These are phyloP conservation scores for Parmelia sp. DNA, from an alignment of 495 filamentous ascomycete species.

Conservation along the genomic window DNA sequence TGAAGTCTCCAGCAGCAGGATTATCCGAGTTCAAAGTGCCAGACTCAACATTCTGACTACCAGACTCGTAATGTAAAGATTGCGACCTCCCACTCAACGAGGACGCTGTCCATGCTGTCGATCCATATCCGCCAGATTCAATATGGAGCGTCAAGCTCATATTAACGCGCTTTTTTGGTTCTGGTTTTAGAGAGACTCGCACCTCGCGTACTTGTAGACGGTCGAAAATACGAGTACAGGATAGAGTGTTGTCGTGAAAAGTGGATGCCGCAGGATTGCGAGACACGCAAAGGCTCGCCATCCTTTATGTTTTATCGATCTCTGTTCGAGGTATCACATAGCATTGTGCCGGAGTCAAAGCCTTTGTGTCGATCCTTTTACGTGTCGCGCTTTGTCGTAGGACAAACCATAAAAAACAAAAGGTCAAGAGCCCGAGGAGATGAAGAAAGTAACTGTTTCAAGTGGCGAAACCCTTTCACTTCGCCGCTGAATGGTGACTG, in stretches of 20 bases:
- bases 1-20: not conserved
- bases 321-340: not conserved
- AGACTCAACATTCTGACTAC: not conserved
- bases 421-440: not conserved
- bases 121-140: not conserved
- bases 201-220: not conserved
- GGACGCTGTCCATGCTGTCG: not conserved
- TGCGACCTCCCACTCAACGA: not conserved
- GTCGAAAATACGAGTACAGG: not conserved
- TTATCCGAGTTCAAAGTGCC: not conserved
- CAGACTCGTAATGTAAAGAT: not conserved
- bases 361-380: not conserved
- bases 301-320: not conserved
- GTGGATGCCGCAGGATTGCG: not conserved
- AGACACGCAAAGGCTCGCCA: constrained; percentile 12
- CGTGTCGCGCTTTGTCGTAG: not conserved
- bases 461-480: not conserved
- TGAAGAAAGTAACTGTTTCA: not conserved
- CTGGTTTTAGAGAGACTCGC: not conserved
- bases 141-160: not conserved
- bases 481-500: not conserved
- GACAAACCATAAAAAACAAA: not conserved
- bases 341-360: constrained; percentile 3
- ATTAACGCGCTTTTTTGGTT: not conserved
- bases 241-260: not conserved